These are phyloP conservation scores for Coemansia sp. DNA, from an alignment of 192 early-diverging fungal species.

Conservation along the genomic window DNA sequence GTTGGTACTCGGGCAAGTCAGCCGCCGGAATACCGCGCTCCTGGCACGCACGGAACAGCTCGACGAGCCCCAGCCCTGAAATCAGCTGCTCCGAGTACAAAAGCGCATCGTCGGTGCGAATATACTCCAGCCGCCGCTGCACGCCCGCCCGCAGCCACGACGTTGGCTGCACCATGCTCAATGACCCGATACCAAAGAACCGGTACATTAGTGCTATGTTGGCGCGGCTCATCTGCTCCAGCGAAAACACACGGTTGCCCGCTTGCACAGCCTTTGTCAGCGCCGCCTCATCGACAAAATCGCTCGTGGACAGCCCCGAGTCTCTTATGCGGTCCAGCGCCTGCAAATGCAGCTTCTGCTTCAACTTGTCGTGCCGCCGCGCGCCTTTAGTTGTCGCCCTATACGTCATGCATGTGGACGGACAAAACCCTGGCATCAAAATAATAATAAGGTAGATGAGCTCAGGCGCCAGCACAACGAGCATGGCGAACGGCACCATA, in stretches of 20 bases:
- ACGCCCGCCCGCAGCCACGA: conserved; percentile 19
- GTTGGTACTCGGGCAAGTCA: conserved; percentile 13
- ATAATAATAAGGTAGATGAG: conserved; percentile 32
- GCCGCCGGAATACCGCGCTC: conserved; percentile 51
- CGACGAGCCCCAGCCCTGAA: conserved; percentile 22
- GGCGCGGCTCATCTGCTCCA: conserved; percentile 7
- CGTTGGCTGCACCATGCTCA: background rate
- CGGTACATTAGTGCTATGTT: conserved; percentile 25
- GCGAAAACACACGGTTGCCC: conserved; percentile 12
- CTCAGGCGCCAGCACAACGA: conserved; percentile 36
- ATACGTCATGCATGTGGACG: conserved; percentile 43
- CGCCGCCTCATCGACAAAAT: conserved; percentile 15
- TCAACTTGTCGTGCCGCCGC: conserved; percentile 23
- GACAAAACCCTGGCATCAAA: conserved; percentile 37
- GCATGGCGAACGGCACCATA: conserved; percentile 42
- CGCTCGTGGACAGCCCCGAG: conserved; percentile 10
- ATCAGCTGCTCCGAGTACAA: conserved; percentile 29
- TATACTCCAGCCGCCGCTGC: conserved; percentile 18
- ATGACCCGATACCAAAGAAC: conserved; percentile 24
- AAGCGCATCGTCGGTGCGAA: conserved; percentile 30
- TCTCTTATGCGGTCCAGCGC: conserved; percentile 22
- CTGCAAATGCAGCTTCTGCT: conserved; percentile 13
- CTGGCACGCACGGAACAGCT: conserved; percentile 45
- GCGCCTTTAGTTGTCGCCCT: conserved; percentile 27
- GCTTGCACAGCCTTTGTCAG: background rate